Base-by-base conservation (phyloP, 768 basidiomycete genomes). In the Neoboletus subvelutipes region DNA sequence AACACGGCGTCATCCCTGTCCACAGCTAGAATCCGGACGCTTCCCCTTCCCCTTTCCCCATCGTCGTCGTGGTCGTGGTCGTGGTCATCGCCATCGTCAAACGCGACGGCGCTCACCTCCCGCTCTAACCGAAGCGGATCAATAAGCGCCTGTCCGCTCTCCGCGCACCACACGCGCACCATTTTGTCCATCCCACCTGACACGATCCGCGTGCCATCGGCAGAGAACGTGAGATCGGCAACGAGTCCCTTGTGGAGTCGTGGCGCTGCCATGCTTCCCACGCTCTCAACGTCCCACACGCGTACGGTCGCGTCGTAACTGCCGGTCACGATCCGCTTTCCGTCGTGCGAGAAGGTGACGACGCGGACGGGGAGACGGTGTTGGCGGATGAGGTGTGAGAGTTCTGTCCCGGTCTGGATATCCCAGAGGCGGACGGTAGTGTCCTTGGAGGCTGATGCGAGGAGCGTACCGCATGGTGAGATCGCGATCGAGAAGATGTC, bases 361-460 rank as follows among this genome's bases (percentile, higher is more conserved):
- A 55, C 52, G n/a, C 64, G 67, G 3, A 71, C 51, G 10, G 64
- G 54, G 12, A 67, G 45, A 41, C 62, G 67, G 48, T 71, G 70
- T 36, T 60, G 71, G 33, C 71, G 65, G 20, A 72, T 18, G n/a
- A 71, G 66, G 2, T 66, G 59, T 2, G 62, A 4, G 15, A 71
- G 62, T 40, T 73, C 67, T 0, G 51, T 31, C 1, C 60, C 57
- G 0, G 63, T 58, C 34, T 37, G 28, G 11, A 67, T 31, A 28
- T 70, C 64, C 71, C 71, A 73, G 2, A 73, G 52, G 1, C 73
- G 70, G 7, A 68, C 67, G n/a, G 68, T 64, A 2, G 64, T 69
- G 22, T 73, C 72, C 12, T 62, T 67, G 45, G 72, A 73, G 0
- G 63, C 71, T 1, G 72, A 73, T 0, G 65, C 72, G 37, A 73